Base-by-base conservation (phyloP, 2,329 filamentous ascomycete genomes). In the Fusarium lyarnte region DNA sequence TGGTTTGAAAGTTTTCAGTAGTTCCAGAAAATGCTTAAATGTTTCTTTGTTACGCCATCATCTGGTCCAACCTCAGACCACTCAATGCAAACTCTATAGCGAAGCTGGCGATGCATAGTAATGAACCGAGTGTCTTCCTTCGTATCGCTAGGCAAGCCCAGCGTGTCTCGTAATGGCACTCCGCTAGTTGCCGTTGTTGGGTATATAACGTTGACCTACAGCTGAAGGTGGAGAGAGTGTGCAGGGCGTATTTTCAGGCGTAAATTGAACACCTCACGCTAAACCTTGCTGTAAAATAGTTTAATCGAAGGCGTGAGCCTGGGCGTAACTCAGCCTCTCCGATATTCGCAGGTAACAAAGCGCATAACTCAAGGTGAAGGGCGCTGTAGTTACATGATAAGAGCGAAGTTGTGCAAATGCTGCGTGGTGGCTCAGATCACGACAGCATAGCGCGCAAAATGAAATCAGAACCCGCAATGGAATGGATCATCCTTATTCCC, bases 21-120 rank as follows among this genome's bases (percentile, higher is more conserved):
- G n/a, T n/a, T n/a, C n/a, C n/a, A n/a, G n/a, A n/a, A n/a, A n/a
- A n/a, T n/a, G n/a, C n/a, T n/a, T n/a, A n/a, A n/a, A n/a, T n/a
- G n/a, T n/a, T n/a, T n/a, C n/a, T n/a, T n/a, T n/a, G 1, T 14
- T 23, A 3, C 29, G 2, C 3, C 6, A 6, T 2, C 0, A 21
- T 10, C 4, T 4, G 17, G 1, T 21, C 19, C 3, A 3, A 3
- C 9, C 14, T 16, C 47, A 21, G 3, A 19, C 4, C 11, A 21
- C 1, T 8, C 6, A 21, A 11, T 14, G 12, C 12, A 25, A 3
- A 0, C 2, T 13, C 0, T 25, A 1, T 14, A 6, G 8, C 2
- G 11, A 33, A 11, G 4, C 19, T 16, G 9, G 3, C 4, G 16
- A 21, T 14, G 13, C 1, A 2, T 6, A 23, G 14, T 3, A 0